These are phyloP conservation scores for Cryptococcus sp. DNA, from an alignment of 1,284 basidiomycete genomes.

Conservation along the genomic window DNA sequence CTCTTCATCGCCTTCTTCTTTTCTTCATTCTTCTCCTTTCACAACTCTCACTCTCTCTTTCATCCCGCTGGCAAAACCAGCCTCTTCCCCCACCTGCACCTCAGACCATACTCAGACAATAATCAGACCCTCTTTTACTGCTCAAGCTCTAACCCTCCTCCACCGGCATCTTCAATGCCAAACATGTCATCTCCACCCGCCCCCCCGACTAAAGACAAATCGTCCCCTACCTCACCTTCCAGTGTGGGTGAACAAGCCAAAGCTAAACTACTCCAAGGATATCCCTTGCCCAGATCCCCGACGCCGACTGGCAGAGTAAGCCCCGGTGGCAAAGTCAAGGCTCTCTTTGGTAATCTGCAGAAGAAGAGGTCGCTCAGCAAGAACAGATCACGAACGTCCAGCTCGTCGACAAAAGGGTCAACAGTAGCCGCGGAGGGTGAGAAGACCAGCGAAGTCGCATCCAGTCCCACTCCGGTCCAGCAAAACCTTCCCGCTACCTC, in stretches of 20 bases:
- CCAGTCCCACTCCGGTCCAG: background rate
- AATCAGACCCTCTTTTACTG: too few species aligned
- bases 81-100: too few species aligned
- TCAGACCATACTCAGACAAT: too few species aligned
- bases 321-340: conserved; percentile 8
- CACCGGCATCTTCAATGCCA: too few species aligned
- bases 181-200: conserved; percentile 8
- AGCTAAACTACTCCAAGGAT: background rate
- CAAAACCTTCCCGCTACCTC: background rate
- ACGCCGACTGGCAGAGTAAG: conserved; percentile 5
- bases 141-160: too few species aligned
- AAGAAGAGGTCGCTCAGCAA: conserved; percentile 10
- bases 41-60: too few species aligned
- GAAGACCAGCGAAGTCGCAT: too few species aligned
- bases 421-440: too few species aligned
- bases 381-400: background rate
- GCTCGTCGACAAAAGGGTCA: too few species aligned
- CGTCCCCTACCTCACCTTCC: conserved; percentile 1
- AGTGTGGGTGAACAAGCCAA: conserved; percentile 1
- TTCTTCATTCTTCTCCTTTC: too few species aligned
- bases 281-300: conserved; percentile 2
- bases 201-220: conserved; percentile 3
- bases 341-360: conserved; percentile 10
- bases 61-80: too few species aligned
- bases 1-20: too few species aligned